phyloP scores from a whole-genome alignment of 441 rosid species.

The Geranium incanum region DNA sequence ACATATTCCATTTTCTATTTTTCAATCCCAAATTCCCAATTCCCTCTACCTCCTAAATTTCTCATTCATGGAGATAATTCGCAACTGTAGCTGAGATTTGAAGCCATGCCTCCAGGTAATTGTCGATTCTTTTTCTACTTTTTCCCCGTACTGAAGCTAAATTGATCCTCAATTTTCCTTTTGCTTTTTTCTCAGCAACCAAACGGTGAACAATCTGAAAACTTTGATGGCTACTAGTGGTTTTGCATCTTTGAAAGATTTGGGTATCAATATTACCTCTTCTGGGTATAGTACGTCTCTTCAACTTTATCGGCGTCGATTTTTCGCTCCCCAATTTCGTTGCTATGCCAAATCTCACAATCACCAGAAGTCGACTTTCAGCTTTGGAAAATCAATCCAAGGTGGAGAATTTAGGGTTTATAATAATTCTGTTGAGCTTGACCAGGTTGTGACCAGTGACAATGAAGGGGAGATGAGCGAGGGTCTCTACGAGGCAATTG shows the following conservation, averaged over 20 bases:
- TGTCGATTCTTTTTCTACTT: not conserved
- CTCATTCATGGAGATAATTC: no score
- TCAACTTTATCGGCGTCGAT: conserved; percentile 21
- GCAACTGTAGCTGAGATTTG: not conserved
- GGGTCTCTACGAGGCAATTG: conserved; percentile 76
- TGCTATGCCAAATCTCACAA: conserved; percentile 18
- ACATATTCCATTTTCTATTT: not conserved
- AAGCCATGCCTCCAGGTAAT: not conserved
- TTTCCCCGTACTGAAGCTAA: not conserved
- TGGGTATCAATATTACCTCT: conserved; percentile 19
- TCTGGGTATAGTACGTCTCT: conserved; percentile 17
- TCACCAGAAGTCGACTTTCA: conserved; percentile 28
- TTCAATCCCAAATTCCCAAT: no score
- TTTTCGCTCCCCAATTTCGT: conserved; percentile 20
- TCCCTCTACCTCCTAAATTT: no score
- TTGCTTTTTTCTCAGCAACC: conserved; percentile 11
- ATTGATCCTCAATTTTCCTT: not conserved
- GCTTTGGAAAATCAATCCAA: conserved; percentile 21
- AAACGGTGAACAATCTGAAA: conserved; percentile 4
- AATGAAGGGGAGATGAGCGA: conserved; percentile 66
- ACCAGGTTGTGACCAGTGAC: conserved; percentile 54
- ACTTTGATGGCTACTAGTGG: conserved; percentile 33
- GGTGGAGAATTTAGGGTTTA: conserved; percentile 30
- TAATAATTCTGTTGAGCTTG: conserved; percentile 48
- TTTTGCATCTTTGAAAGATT: conserved; percentile 33